These are phyloP conservation scores for Adansonia gregorii DNA, from an alignment of 441 rosid genomes.

Conservation along the genomic window DNA sequence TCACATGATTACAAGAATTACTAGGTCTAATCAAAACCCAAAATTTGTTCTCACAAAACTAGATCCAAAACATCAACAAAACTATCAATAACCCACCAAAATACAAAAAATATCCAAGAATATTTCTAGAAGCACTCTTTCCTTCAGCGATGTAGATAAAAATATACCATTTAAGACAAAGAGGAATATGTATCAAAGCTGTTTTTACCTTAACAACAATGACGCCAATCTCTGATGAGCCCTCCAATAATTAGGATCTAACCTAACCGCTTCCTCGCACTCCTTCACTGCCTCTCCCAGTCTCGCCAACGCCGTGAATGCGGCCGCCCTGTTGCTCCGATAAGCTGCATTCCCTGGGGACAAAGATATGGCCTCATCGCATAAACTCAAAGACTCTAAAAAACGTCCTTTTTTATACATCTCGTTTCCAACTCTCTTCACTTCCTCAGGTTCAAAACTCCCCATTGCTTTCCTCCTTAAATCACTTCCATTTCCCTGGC, in stretches of 20 bases:
- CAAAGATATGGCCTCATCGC: slow-evolving; percentile 73
- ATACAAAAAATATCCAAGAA: neutral
- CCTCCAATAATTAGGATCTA: slow-evolving; percentile 72
- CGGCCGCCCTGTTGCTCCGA: slow-evolving; percentile 81
- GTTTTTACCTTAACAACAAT: slow-evolving; percentile 63
- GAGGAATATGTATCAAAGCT: neutral
- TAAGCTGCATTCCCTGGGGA: slow-evolving; percentile 70
- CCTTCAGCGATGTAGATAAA: slow-evolving; percentile 19
- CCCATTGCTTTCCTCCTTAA: slow-evolving; percentile 34
- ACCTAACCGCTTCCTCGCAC: slow-evolving; percentile 78
- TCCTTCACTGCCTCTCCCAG: slow-evolving; percentile 78
- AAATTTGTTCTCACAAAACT: neutral
- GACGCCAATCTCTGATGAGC: slow-evolving; percentile 82
- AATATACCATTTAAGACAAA: neutral
- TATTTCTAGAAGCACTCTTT: neutral
- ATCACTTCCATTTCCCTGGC: slow-evolving; percentile 35
- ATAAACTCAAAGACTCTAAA: slow-evolving; percentile 67
- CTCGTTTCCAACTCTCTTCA: slow-evolving; percentile 77
- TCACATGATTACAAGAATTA: no score
- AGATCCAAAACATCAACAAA: neutral
- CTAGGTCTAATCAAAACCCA: neutral
- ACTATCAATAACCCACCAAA: neutral
- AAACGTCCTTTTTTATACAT: slow-evolving; percentile 76
- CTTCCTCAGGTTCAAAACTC: slow-evolving; percentile 64
- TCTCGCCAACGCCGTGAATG: slow-evolving; percentile 62